Percentiles rank a stretch among this genome's conserved stretches.
Conservation (phyloP, 768 basidiomycete species). For the Coprinellus aureogranulatus region DNA sequence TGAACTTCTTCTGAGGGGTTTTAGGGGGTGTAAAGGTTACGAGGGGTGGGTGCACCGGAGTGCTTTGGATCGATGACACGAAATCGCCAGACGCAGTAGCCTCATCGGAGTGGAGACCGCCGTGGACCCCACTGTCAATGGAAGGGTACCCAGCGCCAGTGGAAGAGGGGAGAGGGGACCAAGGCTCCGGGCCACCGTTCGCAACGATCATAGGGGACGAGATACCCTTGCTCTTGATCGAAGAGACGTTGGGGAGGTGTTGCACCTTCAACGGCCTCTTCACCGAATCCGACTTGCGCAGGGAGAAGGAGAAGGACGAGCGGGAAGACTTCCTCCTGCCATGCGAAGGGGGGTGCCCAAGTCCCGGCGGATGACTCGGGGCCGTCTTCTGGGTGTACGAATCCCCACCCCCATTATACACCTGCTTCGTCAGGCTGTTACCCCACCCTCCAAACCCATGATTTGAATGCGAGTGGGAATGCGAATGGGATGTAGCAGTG, state of each 20-base stretch:
- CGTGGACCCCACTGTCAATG: too few species aligned
- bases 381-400: not conserved
- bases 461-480: not conserved
- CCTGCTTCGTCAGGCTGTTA: not conserved
- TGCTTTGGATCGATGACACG: too few species aligned
- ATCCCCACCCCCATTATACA: not conserved
- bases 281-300: not conserved
- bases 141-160: not conserved
- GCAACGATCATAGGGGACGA: slow-evolving; percentile 6
- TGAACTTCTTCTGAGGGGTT: not conserved
- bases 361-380: not conserved
- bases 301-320: slow-evolving; percentile 2
- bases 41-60: slow-evolving; percentile 1
- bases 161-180: not conserved
- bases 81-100: too few species aligned
- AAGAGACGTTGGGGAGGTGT: not conserved
- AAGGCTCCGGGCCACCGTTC: slow-evolving; percentile 8
- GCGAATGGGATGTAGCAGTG: too few species aligned
- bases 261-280: slow-evolving; percentile 1
- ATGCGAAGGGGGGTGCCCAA: not conserved
- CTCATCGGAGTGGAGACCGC: too few species aligned
- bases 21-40: not conserved
- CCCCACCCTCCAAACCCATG: not conserved
- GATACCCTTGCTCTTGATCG: slow-evolving; percentile 3
- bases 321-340: too few species aligned